Evolutionary conservation across 2,329 filamentous ascomycete species (phyloP), one percentile per base, ranked within the genome.

Genomic region (Phialemoniopsis sp.): DNA sequence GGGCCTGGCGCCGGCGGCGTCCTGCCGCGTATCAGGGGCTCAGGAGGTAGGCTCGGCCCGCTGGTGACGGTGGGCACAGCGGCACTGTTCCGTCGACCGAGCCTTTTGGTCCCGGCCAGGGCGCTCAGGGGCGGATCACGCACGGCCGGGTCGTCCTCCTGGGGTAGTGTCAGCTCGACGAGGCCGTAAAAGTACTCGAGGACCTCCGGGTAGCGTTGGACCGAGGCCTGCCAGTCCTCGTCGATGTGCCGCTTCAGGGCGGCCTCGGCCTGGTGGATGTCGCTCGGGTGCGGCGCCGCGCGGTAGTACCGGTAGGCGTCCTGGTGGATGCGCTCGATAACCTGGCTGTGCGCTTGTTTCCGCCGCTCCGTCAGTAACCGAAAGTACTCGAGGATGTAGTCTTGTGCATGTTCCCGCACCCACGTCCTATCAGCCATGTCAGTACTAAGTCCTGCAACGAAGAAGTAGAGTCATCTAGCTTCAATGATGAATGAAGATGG

Each of bases 141-240:
- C 29, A 84, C 76, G 13, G 65, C 63, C 3, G 71, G 60, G 31
- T 82, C 79, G 39, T 79, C 68, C 41, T 88, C 82, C 31, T 64
- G 63, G 1, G 86, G 85, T 5, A 87, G 61, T 16, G 69, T 75
- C 42, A 89, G 58, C 39, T 82, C 76, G 29, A 89, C 82, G 29
- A 89, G 67, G 43, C 78, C 72, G 61, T 84, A 90, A 56, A 85
- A 90, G 61, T 90, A 89, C 60, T 89, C 82, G 39, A 91, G 68
- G n/a, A 90, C 81, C 56, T 89, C 84, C 5, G 86, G 87, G 51
- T 90, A 91, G 39, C 81, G 75, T 51, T 87, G 77, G 30, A 89
- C 85, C 35, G 81, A 84, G 21, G 77, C 72, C 52, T 82, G 77
- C 86, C 86, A 91, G 63, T 89, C 86, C 45, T 86, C 81, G 52